phyloP scores from a whole-genome alignment of 2,329 filamentous ascomycete species.

The Fusarium clavum region DNA sequence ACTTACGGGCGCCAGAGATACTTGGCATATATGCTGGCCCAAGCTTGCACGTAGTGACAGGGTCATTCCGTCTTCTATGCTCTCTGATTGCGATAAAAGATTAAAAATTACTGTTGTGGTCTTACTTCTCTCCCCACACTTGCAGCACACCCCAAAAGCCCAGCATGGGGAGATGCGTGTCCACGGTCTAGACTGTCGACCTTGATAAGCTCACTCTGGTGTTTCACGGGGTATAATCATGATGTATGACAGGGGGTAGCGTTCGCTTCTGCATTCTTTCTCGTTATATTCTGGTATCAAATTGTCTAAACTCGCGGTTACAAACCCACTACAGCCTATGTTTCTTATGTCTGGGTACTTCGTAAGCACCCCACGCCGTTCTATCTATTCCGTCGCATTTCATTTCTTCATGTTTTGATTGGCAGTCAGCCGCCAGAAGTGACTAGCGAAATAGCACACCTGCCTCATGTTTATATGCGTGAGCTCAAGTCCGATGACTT shows the following conservation, averaged over 20 bases:
- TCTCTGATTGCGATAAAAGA: neutral
- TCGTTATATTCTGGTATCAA: slow-evolving; percentile 11
- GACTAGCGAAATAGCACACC: slow-evolving; percentile 1
- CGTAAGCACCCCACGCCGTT: neutral
- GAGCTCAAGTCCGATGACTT: neutral
- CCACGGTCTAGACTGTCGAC: neutral
- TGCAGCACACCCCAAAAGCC: slow-evolving; percentile 17
- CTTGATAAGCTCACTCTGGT: slow-evolving; percentile 6
- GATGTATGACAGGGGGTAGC: neutral
- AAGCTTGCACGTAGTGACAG: slow-evolving; percentile 27
- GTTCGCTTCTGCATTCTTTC: neutral
- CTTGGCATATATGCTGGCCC: neutral
- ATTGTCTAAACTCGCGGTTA: neutral
- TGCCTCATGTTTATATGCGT: neutral
- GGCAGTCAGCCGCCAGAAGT: slow-evolving; percentile 5
- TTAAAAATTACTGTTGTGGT: slow-evolving; percentile 20
- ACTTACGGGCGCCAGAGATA: neutral
- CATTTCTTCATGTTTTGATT: neutral
- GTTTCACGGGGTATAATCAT: slow-evolving; percentile 1
- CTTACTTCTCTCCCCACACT: slow-evolving; percentile 43
- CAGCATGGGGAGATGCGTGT: slow-evolving; percentile 7
- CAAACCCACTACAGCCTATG: neutral
- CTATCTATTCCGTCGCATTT: slow-evolving; percentile 13
- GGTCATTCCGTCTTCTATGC: neutral
- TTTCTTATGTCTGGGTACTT: slow-evolving; percentile 4